Percentiles rank a stretch among this genome's conserved stretches.
These are phyloP conservation scores for Zymoseptoria ardabiliae DNA, from an alignment of 2,329 filamentous ascomycete species.

Conservation along the genomic window DNA sequence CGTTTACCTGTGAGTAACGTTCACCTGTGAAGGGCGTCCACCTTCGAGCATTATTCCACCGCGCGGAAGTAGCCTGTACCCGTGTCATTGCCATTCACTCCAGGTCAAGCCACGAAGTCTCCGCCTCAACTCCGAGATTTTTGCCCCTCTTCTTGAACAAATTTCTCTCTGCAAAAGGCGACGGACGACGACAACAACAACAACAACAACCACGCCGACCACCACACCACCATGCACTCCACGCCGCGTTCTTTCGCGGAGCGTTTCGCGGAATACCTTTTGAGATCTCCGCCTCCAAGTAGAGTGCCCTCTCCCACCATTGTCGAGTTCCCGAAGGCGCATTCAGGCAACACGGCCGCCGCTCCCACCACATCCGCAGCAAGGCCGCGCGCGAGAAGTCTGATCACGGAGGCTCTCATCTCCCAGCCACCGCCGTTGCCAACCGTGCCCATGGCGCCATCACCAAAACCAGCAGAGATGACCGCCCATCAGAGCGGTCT, in stretches of 20 bases:
- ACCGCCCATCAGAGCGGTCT: not conserved
- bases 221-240: not conserved
- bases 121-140: not conserved
- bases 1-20: no score
- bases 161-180: not conserved
- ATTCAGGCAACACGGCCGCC: not conserved
- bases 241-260: not conserved
- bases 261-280: not conserved
- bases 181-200: not conserved
- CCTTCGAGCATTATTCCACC: not conserved
- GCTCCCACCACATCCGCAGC: no score
- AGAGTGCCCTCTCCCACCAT: not conserved
- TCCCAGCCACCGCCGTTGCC: not conserved
- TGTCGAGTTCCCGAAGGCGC: not conserved
- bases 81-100: not conserved
- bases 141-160: not conserved
- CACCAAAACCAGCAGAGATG: not conserved
- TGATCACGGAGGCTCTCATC: not conserved
- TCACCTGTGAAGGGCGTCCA: no score
- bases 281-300: not conserved
- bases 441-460: not conserved
- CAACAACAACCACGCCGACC: not conserved
- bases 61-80: not conserved
- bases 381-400: not conserved
- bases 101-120: not conserved